These are phyloP conservation scores for Comarum palustre DNA, from an alignment of 306 rosid genomes.

Conservation along the genomic window DNA sequence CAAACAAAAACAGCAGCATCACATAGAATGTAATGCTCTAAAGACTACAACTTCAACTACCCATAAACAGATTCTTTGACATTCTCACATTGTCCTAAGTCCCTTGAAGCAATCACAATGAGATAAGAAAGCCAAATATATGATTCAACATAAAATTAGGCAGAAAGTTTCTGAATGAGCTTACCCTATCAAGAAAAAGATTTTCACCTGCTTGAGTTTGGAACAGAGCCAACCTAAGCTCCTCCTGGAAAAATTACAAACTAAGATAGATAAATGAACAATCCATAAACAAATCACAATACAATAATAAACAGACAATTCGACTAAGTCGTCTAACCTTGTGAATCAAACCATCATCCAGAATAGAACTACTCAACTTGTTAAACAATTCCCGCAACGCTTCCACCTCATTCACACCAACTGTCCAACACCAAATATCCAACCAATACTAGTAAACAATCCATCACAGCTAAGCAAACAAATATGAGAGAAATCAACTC, in stretches of 20 bases:
- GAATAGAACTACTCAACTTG: constrained; percentile 56
- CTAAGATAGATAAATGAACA: constrained; percentile 10
- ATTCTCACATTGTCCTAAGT: not conserved
- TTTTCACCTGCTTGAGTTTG: constrained; percentile 43
- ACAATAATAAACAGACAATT: not conserved
- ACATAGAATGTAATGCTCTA: not conserved
- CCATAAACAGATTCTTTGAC: not conserved
- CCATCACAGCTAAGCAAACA: not conserved
- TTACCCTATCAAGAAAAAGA: constrained; percentile 70
- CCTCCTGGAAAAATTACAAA: constrained; percentile 56
- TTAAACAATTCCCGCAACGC: constrained; percentile 66
- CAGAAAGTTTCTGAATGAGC: not conserved
- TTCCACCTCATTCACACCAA: constrained; percentile 67
- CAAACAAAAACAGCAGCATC: not conserved
- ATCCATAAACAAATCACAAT: not conserved
- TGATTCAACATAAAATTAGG: not conserved
- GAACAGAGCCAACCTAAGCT: constrained; percentile 58
- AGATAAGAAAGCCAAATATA: not conserved
- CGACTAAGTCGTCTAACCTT: constrained; percentile 36
- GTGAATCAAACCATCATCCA: constrained; percentile 67
- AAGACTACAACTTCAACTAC: not conserved
- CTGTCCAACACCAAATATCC: constrained; percentile 24
- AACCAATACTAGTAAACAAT: not conserved
- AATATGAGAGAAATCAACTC: not conserved
- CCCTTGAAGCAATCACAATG: not conserved